Evolutionary conservation across 2,329 filamentous ascomycete species (phyloP).

Genomic region (Diaporthe aspalathi): DNA sequence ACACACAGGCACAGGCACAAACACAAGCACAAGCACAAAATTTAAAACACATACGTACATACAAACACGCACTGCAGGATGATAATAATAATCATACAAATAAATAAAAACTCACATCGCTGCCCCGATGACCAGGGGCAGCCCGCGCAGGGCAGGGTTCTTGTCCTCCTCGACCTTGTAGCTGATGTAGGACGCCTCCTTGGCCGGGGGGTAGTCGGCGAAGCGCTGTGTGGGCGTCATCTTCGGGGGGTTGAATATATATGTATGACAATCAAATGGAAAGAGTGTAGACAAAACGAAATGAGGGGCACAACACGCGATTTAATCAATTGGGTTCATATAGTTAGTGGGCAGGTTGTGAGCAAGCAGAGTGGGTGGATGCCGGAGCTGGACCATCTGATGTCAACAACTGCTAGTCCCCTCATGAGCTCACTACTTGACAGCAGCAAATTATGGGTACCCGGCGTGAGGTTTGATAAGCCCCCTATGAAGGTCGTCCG

Average conservation of each 20-base stretch:
- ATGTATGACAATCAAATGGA: background rate
- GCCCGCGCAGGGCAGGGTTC: conserved; percentile 78
- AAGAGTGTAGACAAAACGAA: background rate
- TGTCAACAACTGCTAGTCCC: background rate
- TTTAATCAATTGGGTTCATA: conserved; percentile 9
- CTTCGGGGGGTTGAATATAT: background rate
- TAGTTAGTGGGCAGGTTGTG: background rate
- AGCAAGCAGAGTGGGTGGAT: background rate
- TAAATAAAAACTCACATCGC: conserved; percentile 43
- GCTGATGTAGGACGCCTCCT: conserved; percentile 50
- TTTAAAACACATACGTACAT: background rate
- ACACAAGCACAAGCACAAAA: too few species aligned
- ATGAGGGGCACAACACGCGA: background rate
- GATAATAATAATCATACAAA: too few species aligned
- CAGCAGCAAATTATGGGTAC: background rate
- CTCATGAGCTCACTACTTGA: too few species aligned
- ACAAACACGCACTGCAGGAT: background rate
- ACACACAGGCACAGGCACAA: background rate
- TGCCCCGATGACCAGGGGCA: conserved; percentile 67
- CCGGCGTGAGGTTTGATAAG: background rate
- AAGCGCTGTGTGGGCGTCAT: conserved; percentile 46
- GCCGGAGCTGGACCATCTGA: conserved; percentile 1
- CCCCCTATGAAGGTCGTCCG: background rate
- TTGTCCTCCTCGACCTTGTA: conserved; percentile 57
- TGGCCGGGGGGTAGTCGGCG: conserved; percentile 57